These are phyloP conservation scores for Setaria viridis DNA, from an alignment of 202 grass and related monocot species.

Conservation along the genomic window DNA sequence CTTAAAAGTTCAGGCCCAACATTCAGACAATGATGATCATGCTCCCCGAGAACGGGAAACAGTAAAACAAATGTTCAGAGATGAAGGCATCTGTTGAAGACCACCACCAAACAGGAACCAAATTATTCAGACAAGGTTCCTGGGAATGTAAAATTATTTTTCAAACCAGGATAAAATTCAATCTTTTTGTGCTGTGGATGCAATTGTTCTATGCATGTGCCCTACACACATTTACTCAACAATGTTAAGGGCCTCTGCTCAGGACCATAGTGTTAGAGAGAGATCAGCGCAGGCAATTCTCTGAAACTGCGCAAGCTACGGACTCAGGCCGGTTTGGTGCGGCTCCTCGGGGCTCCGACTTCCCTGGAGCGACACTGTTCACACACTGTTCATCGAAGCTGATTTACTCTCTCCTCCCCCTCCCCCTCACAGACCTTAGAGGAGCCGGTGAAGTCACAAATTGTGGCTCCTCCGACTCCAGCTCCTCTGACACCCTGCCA, in stretches of 20 bases:
- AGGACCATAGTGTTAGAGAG: conserved; percentile 28
- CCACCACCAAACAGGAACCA: background rate
- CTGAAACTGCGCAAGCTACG: conserved; percentile 5
- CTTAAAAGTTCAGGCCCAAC: background rate
- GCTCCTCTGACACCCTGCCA: too few relatives aligned
- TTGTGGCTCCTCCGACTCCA: too few relatives aligned
- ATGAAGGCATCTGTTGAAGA: background rate
- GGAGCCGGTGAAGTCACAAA: too few relatives aligned
- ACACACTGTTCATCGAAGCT: too few relatives aligned
- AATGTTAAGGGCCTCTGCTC: conserved; percentile 15
- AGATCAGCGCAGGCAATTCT: conserved; percentile 22
- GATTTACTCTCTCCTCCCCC: too few relatives aligned
- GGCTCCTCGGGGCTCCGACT: too few relatives aligned
- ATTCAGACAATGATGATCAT: conserved; percentile 1
- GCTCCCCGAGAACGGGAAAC: background rate
- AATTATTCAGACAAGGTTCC: background rate
- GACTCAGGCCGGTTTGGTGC: background rate
- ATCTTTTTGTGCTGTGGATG: background rate
- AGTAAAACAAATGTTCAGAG: background rate
- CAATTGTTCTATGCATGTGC: conserved; percentile 12
- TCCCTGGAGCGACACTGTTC: too few relatives aligned
- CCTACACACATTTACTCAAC: conserved; percentile 29
- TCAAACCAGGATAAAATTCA: conserved; percentile 3
- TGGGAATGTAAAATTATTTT: background rate
- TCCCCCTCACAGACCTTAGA: too few relatives aligned